These are phyloP conservation scores for Rosa rugosa DNA, from an alignment of 306 rosid species.

Conservation along the genomic window DNA sequence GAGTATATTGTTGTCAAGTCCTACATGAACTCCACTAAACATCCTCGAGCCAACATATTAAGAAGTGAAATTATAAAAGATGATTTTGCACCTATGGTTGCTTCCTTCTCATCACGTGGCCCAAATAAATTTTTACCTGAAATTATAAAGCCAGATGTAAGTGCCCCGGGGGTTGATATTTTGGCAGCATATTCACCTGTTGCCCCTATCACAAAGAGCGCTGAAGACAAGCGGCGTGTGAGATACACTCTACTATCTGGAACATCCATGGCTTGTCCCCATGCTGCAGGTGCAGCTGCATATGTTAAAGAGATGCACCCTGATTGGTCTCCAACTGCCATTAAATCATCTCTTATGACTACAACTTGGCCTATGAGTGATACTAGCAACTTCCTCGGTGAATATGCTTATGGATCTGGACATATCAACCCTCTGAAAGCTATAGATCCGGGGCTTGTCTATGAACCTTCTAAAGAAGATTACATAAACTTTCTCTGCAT, in stretches of 20 bases:
- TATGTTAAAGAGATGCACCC: neutral
- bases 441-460: conserved; percentile 27
- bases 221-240: conserved; percentile 15
- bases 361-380: too few species aligned
- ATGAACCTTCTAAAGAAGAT: conserved; percentile 22
- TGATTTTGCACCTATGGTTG: conserved; percentile 30
- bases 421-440: conserved; percentile 24
- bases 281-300: conserved; percentile 32
- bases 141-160: conserved; percentile 36
- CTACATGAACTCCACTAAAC: neutral
- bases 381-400: neutral
- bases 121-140: conserved; percentile 24
- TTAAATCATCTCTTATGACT: too few species aligned
- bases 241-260: conserved; percentile 34
- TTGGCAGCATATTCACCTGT: conserved; percentile 29
- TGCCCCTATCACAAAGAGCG: neutral
- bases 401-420: conserved; percentile 40
- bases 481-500: conserved; percentile 23
- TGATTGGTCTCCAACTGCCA: too few species aligned
- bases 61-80: conserved; percentile 25
- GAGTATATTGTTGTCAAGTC: too few species aligned
- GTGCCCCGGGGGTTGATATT: conserved; percentile 38
- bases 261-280: conserved; percentile 47
- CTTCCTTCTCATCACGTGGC: conserved; percentile 39
- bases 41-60: conserved; percentile 21